Evolutionary conservation across 768 basidiomycete genomes (phyloP), one percentile per base, ranked within the genome.

Genomic region (Lyophyllum decastes): DNA sequence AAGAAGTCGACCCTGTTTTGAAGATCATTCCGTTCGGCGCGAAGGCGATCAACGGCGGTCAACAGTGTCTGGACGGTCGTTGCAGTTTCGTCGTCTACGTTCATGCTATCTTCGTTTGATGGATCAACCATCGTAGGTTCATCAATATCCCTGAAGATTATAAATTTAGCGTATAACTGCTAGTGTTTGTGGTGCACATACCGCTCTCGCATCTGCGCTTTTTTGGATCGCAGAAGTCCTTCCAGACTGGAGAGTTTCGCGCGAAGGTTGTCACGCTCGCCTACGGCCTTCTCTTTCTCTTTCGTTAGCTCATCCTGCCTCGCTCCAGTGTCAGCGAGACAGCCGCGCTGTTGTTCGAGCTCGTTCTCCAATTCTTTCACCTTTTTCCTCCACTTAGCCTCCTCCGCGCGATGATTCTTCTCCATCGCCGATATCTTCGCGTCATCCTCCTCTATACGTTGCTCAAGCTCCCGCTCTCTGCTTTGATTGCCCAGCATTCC

Each of bases 381-480:
- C 17, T 74, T 59, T 12, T 65, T 63, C 45, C 72, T 72, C 40
- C 85, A 60, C 73, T 79, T 33, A 78, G 73, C 57, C 76, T 74
- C 58, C 73, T 66, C n/a, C 27, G 78, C 78, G 22, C 73, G 68
- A 2, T 83, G 65, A 69, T 82, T 70, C 45, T 68, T 70, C 65
- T 89, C 85, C 55, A 90, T 65, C 2, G 83, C 79, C 2, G 73
- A 70, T 34, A 90, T 85, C 70, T 84, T 88, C 5, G 82, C 84
- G 48, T 86, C 86, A 60, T 91, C 88, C 64, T 89, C 87, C 44
- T 91, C 88, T 26, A 92, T 83, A 61, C 90, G 77, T 68, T 79
- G 77, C 67, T 87, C 59, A 26, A 91, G 65, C 53, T 84, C 84
- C 24, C 80, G 78, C 66, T 91, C 90, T 50, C 89, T 74, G 57